A percentile compares a stretch with the other conserved stretches of the same genome.
These are phyloP conservation scores for Zychaea mexicana DNA, from an alignment of 371 early-diverging fungal genomes.

Conservation along the genomic window DNA sequence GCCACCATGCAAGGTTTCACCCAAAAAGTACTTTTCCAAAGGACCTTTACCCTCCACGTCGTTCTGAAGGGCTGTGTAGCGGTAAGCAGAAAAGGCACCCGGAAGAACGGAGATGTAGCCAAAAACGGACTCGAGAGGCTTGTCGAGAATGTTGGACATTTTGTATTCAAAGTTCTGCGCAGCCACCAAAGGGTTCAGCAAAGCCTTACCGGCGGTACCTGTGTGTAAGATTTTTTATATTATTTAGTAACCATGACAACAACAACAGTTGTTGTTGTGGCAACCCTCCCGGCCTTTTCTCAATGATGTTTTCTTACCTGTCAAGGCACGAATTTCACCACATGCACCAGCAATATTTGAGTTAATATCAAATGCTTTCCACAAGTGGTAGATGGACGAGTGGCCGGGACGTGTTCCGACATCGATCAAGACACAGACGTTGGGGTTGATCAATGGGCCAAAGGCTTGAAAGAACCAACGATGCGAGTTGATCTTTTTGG, in stretches of 20 bases:
- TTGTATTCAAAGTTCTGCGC: slow-evolving; percentile 88
- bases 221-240: too few relatives aligned
- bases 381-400: slow-evolving; percentile 73
- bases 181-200: slow-evolving; percentile 88
- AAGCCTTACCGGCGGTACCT: slow-evolving; percentile 66
- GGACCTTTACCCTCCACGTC: slow-evolving; percentile 62
- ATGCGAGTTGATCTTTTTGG: slow-evolving; percentile 85
- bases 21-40: slow-evolving; percentile 77
- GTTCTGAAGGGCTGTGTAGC: slow-evolving; percentile 75
- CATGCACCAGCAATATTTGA: slow-evolving; percentile 80
- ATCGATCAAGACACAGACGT: slow-evolving; percentile 80
- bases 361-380: slow-evolving; percentile 81
- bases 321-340: slow-evolving; percentile 84
- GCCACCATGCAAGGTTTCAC: slow-evolving; percentile 65
- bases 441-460: slow-evolving; percentile 73
- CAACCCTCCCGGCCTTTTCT: too few relatives aligned
- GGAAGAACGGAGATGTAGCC: slow-evolving; percentile 85
- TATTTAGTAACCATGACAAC: too few relatives aligned
- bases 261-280: too few relatives aligned
- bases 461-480: slow-evolving; percentile 91
- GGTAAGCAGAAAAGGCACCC: slow-evolving; percentile 87
- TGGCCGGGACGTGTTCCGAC: slow-evolving; percentile 81
- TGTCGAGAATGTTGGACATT: slow-evolving; percentile 87
- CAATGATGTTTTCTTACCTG: slow-evolving; percentile 53
- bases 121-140: slow-evolving; percentile 84